phyloP scores from a whole-genome alignment of 2,329 filamentous ascomycete genomes.

The Dendrostoma leiphaemia region DNA sequence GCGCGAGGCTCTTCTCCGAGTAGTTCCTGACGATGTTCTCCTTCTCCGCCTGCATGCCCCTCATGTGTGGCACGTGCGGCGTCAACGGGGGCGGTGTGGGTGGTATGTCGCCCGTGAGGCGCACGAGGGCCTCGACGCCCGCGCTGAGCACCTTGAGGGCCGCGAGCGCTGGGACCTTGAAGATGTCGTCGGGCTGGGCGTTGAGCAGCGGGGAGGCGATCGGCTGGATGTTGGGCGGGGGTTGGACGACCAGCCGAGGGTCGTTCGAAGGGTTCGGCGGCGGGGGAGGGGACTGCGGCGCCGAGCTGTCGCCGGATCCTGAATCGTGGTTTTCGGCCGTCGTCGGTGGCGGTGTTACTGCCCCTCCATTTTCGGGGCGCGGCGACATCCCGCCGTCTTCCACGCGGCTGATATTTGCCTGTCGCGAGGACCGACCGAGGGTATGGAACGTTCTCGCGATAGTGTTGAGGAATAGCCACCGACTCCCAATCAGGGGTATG shows the following conservation, averaged over 20 bases:
- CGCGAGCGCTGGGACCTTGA: conserved; percentile 67
- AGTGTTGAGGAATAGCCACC: no score
- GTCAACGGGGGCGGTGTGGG: conserved; percentile 71
- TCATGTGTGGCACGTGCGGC: conserved; percentile 64
- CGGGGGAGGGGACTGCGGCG: conserved; percentile 34
- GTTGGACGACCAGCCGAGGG: conserved; percentile 28
- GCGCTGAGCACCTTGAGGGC: conserved; percentile 79
- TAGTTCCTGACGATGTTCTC: conserved; percentile 57
- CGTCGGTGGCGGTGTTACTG: background rate
- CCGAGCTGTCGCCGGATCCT: conserved; percentile 22
- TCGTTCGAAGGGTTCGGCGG: conserved; percentile 36
- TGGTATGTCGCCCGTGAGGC: conserved; percentile 73
- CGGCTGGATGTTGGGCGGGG: conserved; percentile 23
- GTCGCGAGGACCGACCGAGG: no score
- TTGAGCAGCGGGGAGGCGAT: conserved; percentile 26
- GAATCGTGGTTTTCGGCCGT: background rate
- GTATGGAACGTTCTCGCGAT: no score
- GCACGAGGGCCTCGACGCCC: conserved; percentile 68
- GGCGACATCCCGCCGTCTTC: conserved; percentile 16
- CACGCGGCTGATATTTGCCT: background rate
- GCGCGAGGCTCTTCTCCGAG: conserved; percentile 52
- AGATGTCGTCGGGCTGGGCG: conserved; percentile 60
- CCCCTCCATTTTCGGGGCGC: conserved; percentile 11
- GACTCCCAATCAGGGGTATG: no score
- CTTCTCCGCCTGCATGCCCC: conserved; percentile 61